phyloP scores from a whole-genome alignment of 305 asterid species.

The Nicotiana rustica region DNA sequence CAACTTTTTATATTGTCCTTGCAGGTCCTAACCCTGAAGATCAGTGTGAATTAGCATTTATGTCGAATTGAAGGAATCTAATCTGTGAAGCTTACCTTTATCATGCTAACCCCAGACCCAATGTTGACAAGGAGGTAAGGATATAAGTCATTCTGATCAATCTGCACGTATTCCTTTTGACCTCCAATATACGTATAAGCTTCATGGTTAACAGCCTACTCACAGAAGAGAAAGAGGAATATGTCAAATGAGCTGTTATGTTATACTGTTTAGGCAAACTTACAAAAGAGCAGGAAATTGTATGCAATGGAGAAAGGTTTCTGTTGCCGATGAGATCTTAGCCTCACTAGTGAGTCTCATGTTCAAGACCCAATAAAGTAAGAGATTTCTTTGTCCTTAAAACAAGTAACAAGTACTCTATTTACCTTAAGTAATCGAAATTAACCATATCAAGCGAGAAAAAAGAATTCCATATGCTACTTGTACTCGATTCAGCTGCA shows the following conservation, averaged over 20 bases:
- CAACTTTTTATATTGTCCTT: background rate
- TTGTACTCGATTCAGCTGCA: background rate
- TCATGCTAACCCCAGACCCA: constrained; percentile 99
- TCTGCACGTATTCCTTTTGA: constrained; percentile 74
- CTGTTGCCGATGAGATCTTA: constrained; percentile 23
- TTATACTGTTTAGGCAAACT: background rate
- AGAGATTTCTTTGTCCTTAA: background rate
- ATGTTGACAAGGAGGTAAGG: constrained; percentile 96
- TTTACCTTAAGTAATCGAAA: background rate
- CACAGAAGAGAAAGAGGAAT: constrained; percentile 32
- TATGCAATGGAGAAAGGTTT: constrained; percentile 24
- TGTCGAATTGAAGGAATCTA: background rate
- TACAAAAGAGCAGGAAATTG: constrained; percentile 1
- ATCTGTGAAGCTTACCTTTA: constrained; percentile 65
- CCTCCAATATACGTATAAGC: constrained; percentile 85
- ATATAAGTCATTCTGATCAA: constrained; percentile 81
- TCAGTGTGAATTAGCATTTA: background rate
- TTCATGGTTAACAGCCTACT: constrained; percentile 81
- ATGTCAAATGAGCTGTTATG: background rate
- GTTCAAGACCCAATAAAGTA: background rate
- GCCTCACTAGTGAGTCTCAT: background rate
- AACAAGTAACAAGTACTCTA: background rate
- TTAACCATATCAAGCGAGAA: constrained; percentile 14
- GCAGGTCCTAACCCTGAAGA: constrained; percentile 12
- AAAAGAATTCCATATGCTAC: constrained; percentile 1